Percentiles rank a stretch among this genome's conserved stretches.
These are phyloP conservation scores for Naganishia friedmannii DNA, from an alignment of 768 basidiomycete species.

Conservation along the genomic window DNA sequence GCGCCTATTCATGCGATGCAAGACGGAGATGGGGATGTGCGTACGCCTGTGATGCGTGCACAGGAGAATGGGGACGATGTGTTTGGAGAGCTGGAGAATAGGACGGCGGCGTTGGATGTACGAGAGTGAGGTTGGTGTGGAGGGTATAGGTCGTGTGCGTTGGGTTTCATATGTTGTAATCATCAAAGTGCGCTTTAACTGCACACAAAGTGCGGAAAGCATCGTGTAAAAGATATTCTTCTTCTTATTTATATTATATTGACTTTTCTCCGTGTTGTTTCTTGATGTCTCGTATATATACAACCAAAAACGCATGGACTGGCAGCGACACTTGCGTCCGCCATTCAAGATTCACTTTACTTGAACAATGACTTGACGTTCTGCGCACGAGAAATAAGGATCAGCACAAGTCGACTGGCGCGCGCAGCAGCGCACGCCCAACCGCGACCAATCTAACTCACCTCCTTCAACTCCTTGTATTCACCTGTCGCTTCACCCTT, in stretches of 20 bases:
- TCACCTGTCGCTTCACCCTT: slow-evolving; percentile 22
- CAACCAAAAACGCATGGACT: not conserved
- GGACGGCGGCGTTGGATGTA: slow-evolving; percentile 12
- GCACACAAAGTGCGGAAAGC: no score
- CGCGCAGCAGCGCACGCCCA: no score
- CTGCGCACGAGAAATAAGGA: slow-evolving; percentile 1
- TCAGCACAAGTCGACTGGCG: not conserved
- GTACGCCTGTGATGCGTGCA: not conserved
- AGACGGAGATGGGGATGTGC: not conserved
- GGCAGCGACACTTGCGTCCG: not conserved
- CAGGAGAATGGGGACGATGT: not conserved
- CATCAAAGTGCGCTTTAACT: no score
- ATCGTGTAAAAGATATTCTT: no score
- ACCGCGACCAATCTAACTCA: no score
- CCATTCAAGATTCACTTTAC: not conserved
- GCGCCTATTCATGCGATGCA: not conserved
- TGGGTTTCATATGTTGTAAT: not conserved
- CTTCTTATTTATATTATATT: not conserved
- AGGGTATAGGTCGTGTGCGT: not conserved
- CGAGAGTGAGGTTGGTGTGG: not conserved
- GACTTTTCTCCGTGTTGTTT: not conserved
- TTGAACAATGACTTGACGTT: slow-evolving; percentile 35
- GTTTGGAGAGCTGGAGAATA: not conserved
- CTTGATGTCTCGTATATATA: slow-evolving; percentile 19
- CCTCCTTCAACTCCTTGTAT: slow-evolving; percentile 29